Evolutionary conservation across 2,329 filamentous ascomycete genomes (phyloP), one percentile per base, ranked within the genome.

Genomic region (Colletotrichum melonis): DNA sequence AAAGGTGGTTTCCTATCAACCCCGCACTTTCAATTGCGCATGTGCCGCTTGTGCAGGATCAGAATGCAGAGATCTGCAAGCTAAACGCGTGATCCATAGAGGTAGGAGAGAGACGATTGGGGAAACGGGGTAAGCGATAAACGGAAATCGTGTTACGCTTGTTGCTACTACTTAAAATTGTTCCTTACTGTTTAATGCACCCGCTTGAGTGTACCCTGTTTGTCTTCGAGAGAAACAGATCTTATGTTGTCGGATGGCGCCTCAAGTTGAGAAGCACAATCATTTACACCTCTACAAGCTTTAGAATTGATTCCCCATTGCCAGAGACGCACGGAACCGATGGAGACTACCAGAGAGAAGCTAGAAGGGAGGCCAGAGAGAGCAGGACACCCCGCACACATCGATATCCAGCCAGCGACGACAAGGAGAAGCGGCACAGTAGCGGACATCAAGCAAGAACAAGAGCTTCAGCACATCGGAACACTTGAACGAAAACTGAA

Each of bases 401-500:
- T 28, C 5, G 54, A 70, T 11, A 56, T 73, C 5, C 59, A 72
- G 30, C 65, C 22, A 14, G 66, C 24, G 1, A 24, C 24, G 8
- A 19, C 66, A 6, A 54, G 30, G 0, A 22, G 38, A 69, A 16
- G 19, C 56, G 32, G 3, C 12, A 3, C 38, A 4, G 38, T 42
- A 19, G 38, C 38, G 38, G 46, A 65, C 7, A 14, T 24, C 12
- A 64, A 73, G 4, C 66, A 65, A 8, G 19, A 63, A 6, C 76
- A 79, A 16, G 81, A 81, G 46, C 75, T 63, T 19, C 79, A 78
- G 28, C 76, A 83, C 54, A 67, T 82, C 22, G 82, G 82, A 32
- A 82, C 79, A 1, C 80, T 84, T 14, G 79, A 84, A 1, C 80
- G 82, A 5, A 78, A 75, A 60, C 80, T 85, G 74, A 84, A 84